Evolutionary conservation across 2,329 filamentous ascomycete species (phyloP).

Genomic region (Scopulariopsis brevicaulis): DNA sequence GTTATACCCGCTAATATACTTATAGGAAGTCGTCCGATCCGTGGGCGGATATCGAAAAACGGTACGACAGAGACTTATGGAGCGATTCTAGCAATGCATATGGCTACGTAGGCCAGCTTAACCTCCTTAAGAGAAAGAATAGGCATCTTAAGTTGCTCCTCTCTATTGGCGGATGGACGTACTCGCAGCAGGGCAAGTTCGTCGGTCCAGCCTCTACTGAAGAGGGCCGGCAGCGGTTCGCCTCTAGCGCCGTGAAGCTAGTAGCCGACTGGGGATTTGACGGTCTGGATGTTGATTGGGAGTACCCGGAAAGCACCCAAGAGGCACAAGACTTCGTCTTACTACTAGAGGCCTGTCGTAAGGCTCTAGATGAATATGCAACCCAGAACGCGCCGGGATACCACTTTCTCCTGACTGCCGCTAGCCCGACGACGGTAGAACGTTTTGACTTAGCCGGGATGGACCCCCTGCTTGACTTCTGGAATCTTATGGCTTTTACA

Average conservation of each 20-base stretch:
- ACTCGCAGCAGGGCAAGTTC: conserved; percentile 63
- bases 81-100: conserved; percentile 53
- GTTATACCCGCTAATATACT: conserved; percentile 8
- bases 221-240: conserved; percentile 53
- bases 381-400: conserved; percentile 24
- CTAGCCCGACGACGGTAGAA: conserved; percentile 34
- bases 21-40: conserved; percentile 42
- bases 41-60: conserved; percentile 50
- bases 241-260: conserved; percentile 53
- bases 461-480: conserved; percentile 45
- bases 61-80: conserved; percentile 37
- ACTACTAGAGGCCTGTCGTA: conserved; percentile 29
- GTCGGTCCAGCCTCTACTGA: conserved; percentile 48
- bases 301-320: conserved; percentile 29
- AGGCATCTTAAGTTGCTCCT: conserved; percentile 67
- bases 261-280: conserved; percentile 57
- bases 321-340: conserved; percentile 29
- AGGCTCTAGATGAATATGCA: conserved; percentile 30
- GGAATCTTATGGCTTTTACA: conserved; percentile 59
- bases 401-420: conserved; percentile 39
- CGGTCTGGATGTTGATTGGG: conserved; percentile 46
- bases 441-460: conserved; percentile 38
- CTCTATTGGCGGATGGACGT: conserved; percentile 74
- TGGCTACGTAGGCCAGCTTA: conserved; percentile 69
- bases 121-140: conserved; percentile 63